A percentile compares a stretch with the other conserved stretches of the same genome.
Conservation (phyloP, 1,284 basidiomycete genomes). For the Heterobasidion annosum region DNA sequence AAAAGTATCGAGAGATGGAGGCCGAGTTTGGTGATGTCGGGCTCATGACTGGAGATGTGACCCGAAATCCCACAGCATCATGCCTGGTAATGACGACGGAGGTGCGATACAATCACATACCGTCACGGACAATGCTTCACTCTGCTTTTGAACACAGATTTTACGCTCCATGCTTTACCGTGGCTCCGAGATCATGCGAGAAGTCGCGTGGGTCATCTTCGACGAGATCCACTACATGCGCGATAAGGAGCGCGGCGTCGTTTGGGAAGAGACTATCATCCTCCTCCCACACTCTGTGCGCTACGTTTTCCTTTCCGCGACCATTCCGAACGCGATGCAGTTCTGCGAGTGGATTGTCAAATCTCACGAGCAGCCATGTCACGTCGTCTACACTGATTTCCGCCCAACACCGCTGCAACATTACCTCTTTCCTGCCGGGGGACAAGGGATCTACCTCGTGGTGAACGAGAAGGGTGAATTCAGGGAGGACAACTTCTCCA, state of each 20-base stretch:
- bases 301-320: slow-evolving; percentile 99
- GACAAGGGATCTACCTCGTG: slow-evolving; percentile 95
- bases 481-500: slow-evolving; percentile 95
- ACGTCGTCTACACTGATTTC: slow-evolving; percentile 99
- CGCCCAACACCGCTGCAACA: slow-evolving; percentile 97
- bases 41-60: slow-evolving; percentile 99
- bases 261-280: slow-evolving; percentile 93
- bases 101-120: slow-evolving; percentile 29
- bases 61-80: slow-evolving; percentile 94
- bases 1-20: slow-evolving; percentile 97
- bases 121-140: not conserved
- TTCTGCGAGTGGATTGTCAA: slow-evolving; percentile 99
- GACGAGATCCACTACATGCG: slow-evolving; percentile 99
- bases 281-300: slow-evolving; percentile 92
- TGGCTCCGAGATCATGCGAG: slow-evolving; percentile 98
- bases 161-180: slow-evolving; percentile 98
- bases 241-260: slow-evolving; percentile 88
- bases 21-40: slow-evolving; percentile 98
- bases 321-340: slow-evolving; percentile 99
- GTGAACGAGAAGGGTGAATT: slow-evolving; percentile 98
- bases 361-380: slow-evolving; percentile 96
- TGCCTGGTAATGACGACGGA: slow-evolving; percentile 99
- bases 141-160: slow-evolving; percentile 57
- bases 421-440: slow-evolving; percentile 95
- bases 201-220: slow-evolving; percentile 99